Conservation (phyloP, 2,329 filamentous ascomycete genomes). For the Colletotrichum sp. region DNA sequence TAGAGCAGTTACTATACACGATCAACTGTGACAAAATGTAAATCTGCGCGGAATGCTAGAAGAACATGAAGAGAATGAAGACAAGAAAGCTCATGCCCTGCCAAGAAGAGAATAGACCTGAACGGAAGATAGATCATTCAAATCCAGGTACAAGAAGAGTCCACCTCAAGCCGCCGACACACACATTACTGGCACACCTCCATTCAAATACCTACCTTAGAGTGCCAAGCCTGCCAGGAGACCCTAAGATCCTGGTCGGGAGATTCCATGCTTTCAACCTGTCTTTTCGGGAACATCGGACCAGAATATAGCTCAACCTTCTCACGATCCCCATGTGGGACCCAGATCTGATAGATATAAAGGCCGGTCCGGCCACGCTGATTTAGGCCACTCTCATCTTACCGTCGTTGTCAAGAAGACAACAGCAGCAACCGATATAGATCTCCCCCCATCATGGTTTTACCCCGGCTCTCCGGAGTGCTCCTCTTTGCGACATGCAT, state of each 20-base stretch:
- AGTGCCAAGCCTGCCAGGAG: neutral
- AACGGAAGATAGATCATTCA: accelerated
- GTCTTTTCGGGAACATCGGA: neutral
- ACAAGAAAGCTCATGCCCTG: accelerated
- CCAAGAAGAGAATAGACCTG: neutral
- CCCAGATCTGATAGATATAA: neutral
- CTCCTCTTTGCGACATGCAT: neutral
- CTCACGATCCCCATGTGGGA: neutral
- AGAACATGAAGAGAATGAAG: neutral
- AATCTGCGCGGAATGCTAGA: accelerated
- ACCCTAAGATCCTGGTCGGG: neutral
- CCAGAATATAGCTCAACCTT: neutral
- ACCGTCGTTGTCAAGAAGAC: neutral
- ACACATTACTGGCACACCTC: neutral
- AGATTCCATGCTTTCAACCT: neutral
- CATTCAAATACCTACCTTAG: neutral
- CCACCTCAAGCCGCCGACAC: neutral
- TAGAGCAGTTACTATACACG: neutral
- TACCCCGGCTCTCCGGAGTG: neutral
- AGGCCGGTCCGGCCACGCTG: neutral
- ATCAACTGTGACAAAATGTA: neutral
- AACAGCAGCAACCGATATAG: neutral
- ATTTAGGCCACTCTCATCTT: neutral
- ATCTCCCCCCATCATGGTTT: neutral
- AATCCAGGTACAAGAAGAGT: neutral